Base-by-base conservation (phyloP, 2,329 filamentous ascomycete genomes). In the Apiospora arundinis region DNA sequence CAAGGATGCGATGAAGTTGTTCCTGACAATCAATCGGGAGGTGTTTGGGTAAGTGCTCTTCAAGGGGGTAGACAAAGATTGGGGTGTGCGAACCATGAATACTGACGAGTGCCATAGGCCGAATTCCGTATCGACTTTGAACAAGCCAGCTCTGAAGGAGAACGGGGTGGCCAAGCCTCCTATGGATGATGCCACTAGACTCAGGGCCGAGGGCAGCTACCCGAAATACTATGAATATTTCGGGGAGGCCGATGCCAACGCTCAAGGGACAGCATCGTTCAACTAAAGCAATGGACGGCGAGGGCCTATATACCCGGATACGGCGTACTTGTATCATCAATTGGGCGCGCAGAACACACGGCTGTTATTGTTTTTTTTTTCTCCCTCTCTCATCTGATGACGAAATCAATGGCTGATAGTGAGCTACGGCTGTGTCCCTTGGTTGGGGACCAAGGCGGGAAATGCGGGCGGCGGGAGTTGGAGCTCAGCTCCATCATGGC, bases 1-100 rank as follows among this genome's bases (percentile, higher is more conserved):
- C 73, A 93, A 95, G 80, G 90, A 95, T 44, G 90, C 94, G 1
- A 95, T 97, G 84, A 94, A 95, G 82, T 92, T 95, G 76, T 97
- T 95, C 80, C 86, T 98, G 78, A 85, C 88, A 72, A 85, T 98
- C 46, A 95, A 99, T 79, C 89, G 91, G 60, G 93, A 97, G 80
- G 89, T 98, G 72, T 96, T 97, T 80, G 96, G 96, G 91, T 92
- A 84, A 82, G 90, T 79, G n/a, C 23, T 28, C 66, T 14, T 45
- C 66, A 18, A 9, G 45, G 49, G 18, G 14, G 32, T 32, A 32
- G 52, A 52, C 63, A 25, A 60, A 52, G 68, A 72, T 74, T 70
- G 74, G 70, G 23, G 44, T 68, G 69, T 60, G 74, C 25, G n/a
- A 14, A 4, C 32, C 66, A 44, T 21, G 11, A 28, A 56, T 25